Evolutionary conservation across 108 stramenopile species (phyloP).

Genomic region (Hondaea fermentalgiana): DNA sequence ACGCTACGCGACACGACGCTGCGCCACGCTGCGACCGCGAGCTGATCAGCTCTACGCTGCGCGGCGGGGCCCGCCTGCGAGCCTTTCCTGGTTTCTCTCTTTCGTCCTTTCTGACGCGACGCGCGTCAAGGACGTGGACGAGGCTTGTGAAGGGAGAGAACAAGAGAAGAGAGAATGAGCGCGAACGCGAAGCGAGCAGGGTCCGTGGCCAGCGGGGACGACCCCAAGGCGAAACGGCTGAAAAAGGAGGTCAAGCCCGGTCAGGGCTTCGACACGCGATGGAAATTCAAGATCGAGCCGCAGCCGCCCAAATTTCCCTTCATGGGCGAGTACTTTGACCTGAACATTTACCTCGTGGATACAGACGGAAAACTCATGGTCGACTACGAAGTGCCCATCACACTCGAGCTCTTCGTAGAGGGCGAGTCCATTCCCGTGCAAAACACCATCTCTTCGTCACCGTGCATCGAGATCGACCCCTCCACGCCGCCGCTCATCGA

Average conservation of each 20-base stretch:
- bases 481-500: not conserved
- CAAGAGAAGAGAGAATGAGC: too few relatives aligned
- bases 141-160: too few relatives aligned
- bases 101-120: too few relatives aligned
- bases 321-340: slow-evolving; percentile 16
- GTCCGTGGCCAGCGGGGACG: not conserved
- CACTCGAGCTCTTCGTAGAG: not conserved
- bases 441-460: not conserved
- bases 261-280: slow-evolving; percentile 6
- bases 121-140: too few relatives aligned
- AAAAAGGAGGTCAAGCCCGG: slow-evolving; percentile 15
- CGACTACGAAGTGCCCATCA: slow-evolving; percentile 6
- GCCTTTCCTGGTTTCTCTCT: too few relatives aligned
- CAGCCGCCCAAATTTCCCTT: slow-evolving; percentile 16
- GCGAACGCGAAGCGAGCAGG: too few relatives aligned
- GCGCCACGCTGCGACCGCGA: too few relatives aligned
- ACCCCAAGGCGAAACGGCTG: not conserved
- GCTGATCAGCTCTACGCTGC: too few relatives aligned
- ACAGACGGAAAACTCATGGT: not conserved
- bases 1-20: too few relatives aligned
- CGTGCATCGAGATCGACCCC: not conserved
- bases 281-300: not conserved
- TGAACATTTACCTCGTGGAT: slow-evolving; percentile 9
- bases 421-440: not conserved
- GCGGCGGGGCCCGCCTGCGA: too few relatives aligned